Conservation (phyloP, 305 asterid genomes). For the Petunia hybrid region DNA sequence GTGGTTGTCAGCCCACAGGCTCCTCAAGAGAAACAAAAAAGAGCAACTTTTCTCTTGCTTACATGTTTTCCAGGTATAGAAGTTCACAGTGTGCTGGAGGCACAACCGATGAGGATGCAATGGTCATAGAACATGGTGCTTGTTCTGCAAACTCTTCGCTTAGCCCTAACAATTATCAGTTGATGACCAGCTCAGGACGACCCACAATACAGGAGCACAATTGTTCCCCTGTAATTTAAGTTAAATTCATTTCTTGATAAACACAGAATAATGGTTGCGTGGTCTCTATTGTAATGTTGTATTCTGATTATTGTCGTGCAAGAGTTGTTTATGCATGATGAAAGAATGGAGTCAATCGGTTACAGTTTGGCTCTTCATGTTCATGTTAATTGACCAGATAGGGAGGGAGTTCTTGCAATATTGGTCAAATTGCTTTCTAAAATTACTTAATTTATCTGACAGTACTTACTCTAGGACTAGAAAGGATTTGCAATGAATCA, state of each 20-base stretch:
- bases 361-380: not conserved
- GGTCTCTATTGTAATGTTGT: not conserved
- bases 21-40: slow-evolving; percentile 35
- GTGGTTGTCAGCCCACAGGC: slow-evolving; percentile 40
- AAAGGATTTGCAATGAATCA: not conserved
- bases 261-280: not conserved
- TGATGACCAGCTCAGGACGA: slow-evolving; percentile 26
- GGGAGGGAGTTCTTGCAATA: not conserved
- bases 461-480: not conserved
- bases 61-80: slow-evolving; percentile 65
- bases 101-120: slow-evolving; percentile 39
- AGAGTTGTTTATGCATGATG: not conserved
- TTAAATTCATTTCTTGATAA: not conserved
- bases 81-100: slow-evolving; percentile 36
- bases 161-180: slow-evolving; percentile 37
- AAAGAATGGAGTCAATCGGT: not conserved
- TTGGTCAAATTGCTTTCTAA: not conserved
- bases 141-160: slow-evolving; percentile 43
- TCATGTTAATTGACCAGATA: not conserved
- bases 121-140: slow-evolving; percentile 39
- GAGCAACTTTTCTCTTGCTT: slow-evolving; percentile 54
- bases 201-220: slow-evolving; percentile 28
- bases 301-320: slow-evolving; percentile 1
- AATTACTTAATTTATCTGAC: not conserved
- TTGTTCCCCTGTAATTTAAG: slow-evolving; percentile 6